Evolutionary conservation across 2,329 filamentous ascomycete species (phyloP), one percentile per base, ranked within the genome.

Genomic region (Penicillium crustosum): DNA sequence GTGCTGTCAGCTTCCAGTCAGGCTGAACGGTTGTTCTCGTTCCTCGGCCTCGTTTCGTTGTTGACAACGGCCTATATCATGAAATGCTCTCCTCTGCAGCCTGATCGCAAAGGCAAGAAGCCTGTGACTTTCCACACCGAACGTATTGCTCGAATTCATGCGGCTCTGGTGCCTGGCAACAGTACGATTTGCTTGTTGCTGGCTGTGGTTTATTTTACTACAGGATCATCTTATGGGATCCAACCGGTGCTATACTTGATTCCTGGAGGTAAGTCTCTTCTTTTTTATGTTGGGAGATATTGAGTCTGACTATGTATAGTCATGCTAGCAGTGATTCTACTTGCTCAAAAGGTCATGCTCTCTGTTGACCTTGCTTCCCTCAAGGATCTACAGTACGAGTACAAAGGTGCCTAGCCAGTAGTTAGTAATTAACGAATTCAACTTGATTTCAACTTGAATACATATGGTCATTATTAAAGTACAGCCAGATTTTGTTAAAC

Each of bases 311-410:
- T 53, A 68, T 68, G 60, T 63, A 49, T 53, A 78, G 76, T 60
- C 35, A 69, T 77, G 57, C 63, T 76, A 38, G 61, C 60, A 5
- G 65, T 66, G n/a, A 65, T 71, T 21, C 57, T 70, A 44, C 57
- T 75, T 29, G 74, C 69, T n/a, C 68, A 64, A 55, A 65, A 65
- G 49, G 58, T 71, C 4, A 76, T 77, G 71, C 59, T 68, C 39
- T 76, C 74, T 43, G 75, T 78, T 52, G 73, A 78, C 57, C 59
- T 77, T 10, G 65, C 65, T 15, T 59, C 71, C 36, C 70, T 78
- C 38, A 73, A 77, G 58, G 63, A 68, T 56, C 70, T 78, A 45
- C 73, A 71, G 39, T 78, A 78, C 59, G 70, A 70, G 33, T 77
- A 75, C 55, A 78, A 78, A 64, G 76, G 76, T 35, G 76, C 74